Base-by-base conservation (phyloP, 371 early-diverging fungal genomes). In the Mortierella sp. region DNA sequence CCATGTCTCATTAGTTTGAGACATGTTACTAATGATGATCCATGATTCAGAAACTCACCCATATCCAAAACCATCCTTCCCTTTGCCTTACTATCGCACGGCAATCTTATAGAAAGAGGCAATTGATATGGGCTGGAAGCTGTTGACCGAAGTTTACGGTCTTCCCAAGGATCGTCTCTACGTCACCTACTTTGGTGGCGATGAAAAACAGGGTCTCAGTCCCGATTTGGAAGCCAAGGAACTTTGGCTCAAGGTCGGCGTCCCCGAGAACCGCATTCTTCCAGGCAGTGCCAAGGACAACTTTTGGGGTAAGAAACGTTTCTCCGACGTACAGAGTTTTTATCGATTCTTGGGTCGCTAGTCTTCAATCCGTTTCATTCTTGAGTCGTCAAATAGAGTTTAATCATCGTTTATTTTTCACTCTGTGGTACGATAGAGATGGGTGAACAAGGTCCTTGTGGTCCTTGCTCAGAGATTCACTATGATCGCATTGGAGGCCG, bases 391-490 rank as follows among this genome's bases (percentile, higher is more conserved):
- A 5, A 41, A 3, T 41, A 41, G 43, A 10, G 21, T 28, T 16
- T 58, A 58, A 36, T 24, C 4, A 33, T 59, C 38, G 0, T 59
- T 36, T 59, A 9, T 59, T 38, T 40, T 13, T 15, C 53, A 33
- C 16, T 57, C 28, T 38, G 6, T 52, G 16, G n/a, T 19, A 21
- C 19, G 11, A 64, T 57, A 78, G 97, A 99, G 90, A 99, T 99
- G 99, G 99, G 99, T 61, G 98, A 98, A 69, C 94, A 94, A 63
- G 99, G 99, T 28, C 99, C 99, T n/a, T 99, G 99, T 84, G 99
- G 99, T 50, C 99, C 99, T 41, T 99, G 99, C 89, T 96, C 96
- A 58, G 99, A 99, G 89, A 96, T 99, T 77, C 99, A 99, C 87
- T 99, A 93, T 84, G 99, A 99, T 88, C 93, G 99, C 70, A 97